A percentile compares a stretch with the other conserved stretches of the same genome.
Evolutionary conservation across 257 asterid genomes (phyloP).

Genomic region (Nicotiana noctiflora): DNA sequence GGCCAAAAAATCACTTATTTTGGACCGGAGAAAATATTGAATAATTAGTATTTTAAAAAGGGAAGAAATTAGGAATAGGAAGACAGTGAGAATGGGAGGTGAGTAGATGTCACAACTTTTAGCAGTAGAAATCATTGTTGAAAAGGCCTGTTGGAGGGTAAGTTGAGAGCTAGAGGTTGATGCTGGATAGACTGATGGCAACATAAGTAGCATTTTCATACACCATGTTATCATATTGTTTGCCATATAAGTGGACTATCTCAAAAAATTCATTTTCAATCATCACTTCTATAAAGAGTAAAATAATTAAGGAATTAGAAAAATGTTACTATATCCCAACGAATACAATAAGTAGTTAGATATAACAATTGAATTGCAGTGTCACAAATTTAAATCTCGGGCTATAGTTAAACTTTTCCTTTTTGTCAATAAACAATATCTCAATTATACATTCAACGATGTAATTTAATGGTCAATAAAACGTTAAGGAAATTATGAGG

Average conservation of each 20-base stretch:
- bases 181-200: slow-evolving; percentile 50
- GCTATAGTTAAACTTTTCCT: too few species aligned
- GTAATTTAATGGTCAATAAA: too few species aligned
- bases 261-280: slow-evolving; percentile 16
- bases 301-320: too few species aligned
- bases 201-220: slow-evolving; percentile 69
- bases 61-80: slow-evolving; percentile 7
- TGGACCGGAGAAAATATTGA: too few species aligned
- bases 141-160: slow-evolving; percentile 29
- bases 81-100: slow-evolving; percentile 23
- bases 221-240: slow-evolving; percentile 54
- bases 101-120: slow-evolving; percentile 51
- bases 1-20: too few species aligned
- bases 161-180: slow-evolving; percentile 14
- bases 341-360: too few species aligned
- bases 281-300: neutral
- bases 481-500: too few species aligned
- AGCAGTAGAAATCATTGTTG: slow-evolving; percentile 69
- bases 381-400: too few species aligned
- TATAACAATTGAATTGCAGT: too few species aligned
- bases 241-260: slow-evolving; percentile 65
- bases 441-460: too few species aligned
- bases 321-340: too few species aligned
- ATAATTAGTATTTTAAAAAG: neutral
- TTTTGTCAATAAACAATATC: too few species aligned